Conservation (phyloP, 495 filamentous ascomycete species). For the Polyplosphaeria fusca region DNA sequence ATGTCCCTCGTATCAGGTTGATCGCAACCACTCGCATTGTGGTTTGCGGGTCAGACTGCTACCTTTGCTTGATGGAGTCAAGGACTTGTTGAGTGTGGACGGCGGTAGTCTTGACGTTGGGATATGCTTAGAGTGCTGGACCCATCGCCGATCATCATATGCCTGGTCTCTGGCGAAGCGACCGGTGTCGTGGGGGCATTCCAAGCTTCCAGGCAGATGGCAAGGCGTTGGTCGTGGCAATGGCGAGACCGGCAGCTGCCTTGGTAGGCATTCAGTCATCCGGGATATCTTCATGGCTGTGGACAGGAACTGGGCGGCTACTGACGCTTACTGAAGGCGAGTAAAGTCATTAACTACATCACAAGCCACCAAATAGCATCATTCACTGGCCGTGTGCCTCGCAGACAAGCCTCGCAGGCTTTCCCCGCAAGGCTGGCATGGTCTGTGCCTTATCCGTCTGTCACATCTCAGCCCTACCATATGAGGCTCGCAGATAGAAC, state of each 20-base stretch:
- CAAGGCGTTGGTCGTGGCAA: neutral
- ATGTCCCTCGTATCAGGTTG: slow-evolving; percentile 75
- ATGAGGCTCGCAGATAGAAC: too few relatives aligned
- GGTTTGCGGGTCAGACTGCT: slow-evolving; percentile 65
- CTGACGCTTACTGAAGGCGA: slow-evolving; percentile 8
- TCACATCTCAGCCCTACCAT: neutral
- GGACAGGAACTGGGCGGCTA: slow-evolving; percentile 58
- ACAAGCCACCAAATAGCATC: too few relatives aligned
- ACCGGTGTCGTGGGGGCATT: slow-evolving; percentile 38
- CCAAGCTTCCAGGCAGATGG: slow-evolving; percentile 4
- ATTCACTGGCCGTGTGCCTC: too few relatives aligned
- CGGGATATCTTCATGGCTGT: slow-evolving; percentile 56
- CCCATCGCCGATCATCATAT: slow-evolving; percentile 33
- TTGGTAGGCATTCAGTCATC: slow-evolving; percentile 33
- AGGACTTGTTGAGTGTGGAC: slow-evolving; percentile 37
- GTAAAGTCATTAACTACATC: neutral
- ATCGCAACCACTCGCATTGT: slow-evolving; percentile 72
- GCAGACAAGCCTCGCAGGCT: too few relatives aligned
- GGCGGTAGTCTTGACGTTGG: slow-evolving; percentile 41
- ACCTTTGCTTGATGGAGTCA: slow-evolving; percentile 65
- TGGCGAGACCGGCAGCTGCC: slow-evolving; percentile 15
- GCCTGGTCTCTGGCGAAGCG: slow-evolving; percentile 41
- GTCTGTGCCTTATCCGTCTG: slow-evolving; percentile 16
- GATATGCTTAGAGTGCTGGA: slow-evolving; percentile 49
- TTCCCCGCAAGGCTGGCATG: too few relatives aligned